These are phyloP conservation scores for Paecilomyces fulvus DNA, from an alignment of 2,329 filamentous ascomycete species.

Conservation along the genomic window DNA sequence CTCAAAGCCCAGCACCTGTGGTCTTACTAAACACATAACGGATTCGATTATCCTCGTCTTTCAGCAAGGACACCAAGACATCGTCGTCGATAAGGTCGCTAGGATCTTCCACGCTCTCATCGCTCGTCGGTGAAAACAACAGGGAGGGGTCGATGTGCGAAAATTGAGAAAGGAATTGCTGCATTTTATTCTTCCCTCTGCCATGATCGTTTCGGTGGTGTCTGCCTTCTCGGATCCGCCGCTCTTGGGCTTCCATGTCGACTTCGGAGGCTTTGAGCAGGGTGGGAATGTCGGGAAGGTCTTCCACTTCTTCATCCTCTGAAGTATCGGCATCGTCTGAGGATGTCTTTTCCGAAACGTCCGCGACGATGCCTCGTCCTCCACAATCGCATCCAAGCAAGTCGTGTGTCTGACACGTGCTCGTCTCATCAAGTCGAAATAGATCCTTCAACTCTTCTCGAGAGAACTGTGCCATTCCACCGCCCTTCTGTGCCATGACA, in stretches of 20 bases:
- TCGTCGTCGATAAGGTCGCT: constrained; percentile 24
- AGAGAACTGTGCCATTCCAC: constrained; percentile 52
- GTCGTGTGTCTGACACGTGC: constrained; percentile 59
- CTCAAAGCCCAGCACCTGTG: constrained; percentile 10
- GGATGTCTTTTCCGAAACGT: background rate
- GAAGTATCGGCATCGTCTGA: constrained; percentile 6
- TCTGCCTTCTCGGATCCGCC: constrained; percentile 10
- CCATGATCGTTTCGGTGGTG: constrained; percentile 1
- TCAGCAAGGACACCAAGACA: constrained; percentile 26
- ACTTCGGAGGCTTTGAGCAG: constrained; percentile 35
- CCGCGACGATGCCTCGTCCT: constrained; percentile 38
- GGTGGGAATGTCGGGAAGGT: constrained; percentile 21
- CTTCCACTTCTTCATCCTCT: constrained; percentile 13
- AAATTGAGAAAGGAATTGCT: constrained; percentile 36
- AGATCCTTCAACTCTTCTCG: constrained; percentile 58
- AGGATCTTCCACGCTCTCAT: constrained; percentile 11
- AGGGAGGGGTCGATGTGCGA: constrained; percentile 33
- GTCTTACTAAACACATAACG: constrained; percentile 34
- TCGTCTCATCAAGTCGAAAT: constrained; percentile 55
- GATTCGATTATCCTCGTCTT: constrained; percentile 31
- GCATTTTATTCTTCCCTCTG: constrained; percentile 22
- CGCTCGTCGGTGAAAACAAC: constrained; percentile 9
- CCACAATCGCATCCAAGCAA: constrained; percentile 56
- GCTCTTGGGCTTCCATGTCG: constrained; percentile 27
- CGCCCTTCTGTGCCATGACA: constrained; percentile 57